These are phyloP conservation scores for Phytophthora cajani DNA, from an alignment of 352 stramenopile species.

Conservation along the genomic window DNA sequence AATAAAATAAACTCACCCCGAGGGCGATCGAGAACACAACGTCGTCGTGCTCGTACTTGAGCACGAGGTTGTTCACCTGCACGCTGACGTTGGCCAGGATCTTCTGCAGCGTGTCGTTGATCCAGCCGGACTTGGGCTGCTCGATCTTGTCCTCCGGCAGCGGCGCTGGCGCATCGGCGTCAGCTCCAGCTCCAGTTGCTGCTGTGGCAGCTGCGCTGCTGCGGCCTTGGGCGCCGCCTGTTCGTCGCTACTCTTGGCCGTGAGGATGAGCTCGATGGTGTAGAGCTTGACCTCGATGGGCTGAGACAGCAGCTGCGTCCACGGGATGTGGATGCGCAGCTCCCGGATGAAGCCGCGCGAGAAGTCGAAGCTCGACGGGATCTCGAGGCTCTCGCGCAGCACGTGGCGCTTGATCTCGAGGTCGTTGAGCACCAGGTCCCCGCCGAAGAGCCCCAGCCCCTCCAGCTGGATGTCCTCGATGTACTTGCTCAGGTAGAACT, in stretches of 20 bases:
- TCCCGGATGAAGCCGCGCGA: constrained; percentile 88
- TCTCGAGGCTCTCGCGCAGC: constrained; percentile 84
- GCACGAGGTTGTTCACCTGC: constrained; percentile 88
- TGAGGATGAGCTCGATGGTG: constrained; percentile 89
- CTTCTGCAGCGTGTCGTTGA: constrained; percentile 79
- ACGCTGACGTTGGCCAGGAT: constrained; percentile 87
- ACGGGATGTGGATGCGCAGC: constrained; percentile 89
- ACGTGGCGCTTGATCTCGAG: constrained; percentile 91
- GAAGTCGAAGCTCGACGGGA: constrained; percentile 89
- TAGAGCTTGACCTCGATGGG: constrained; percentile 90
- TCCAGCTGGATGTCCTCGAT: constrained; percentile 90
- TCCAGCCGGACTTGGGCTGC: constrained; percentile 81
- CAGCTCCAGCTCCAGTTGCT: constrained; percentile 1
- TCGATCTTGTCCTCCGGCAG: constrained; percentile 60
- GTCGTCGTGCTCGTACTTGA: constrained; percentile 90
- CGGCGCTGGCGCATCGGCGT: constrained; percentile 2
- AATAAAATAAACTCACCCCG: constrained; percentile 47
- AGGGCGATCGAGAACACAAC: constrained; percentile 86
- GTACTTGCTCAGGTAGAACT: constrained; percentile 92
- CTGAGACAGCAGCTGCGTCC: constrained; percentile 88
- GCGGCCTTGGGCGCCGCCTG: constrained; percentile 28
- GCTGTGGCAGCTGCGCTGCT: too few relatives aligned
- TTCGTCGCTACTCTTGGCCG: constrained; percentile 43
- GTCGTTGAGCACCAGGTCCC: constrained; percentile 88
- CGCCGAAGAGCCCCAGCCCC: constrained; percentile 83